phyloP scores from a whole-genome alignment of 257 asterid genomes.

The Hygrophila difformis region DNA sequence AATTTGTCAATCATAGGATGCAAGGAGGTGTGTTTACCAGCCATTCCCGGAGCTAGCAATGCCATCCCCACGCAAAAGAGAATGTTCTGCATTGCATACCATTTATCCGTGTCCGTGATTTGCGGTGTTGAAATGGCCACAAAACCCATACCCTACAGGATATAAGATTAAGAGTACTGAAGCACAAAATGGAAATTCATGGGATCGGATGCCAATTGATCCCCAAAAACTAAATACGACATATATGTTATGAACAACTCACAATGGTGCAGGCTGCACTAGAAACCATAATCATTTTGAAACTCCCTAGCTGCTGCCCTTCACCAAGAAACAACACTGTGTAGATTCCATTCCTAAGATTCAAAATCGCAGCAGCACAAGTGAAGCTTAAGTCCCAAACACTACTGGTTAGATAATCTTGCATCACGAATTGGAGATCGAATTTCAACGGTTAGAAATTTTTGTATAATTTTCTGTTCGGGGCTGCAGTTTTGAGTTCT shows the following conservation, averaged over 20 bases:
- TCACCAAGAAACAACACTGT: slow-evolving; percentile 17
- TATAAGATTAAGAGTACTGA: too few species aligned
- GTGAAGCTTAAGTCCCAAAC: slow-evolving; percentile 49
- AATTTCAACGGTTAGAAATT: too few species aligned
- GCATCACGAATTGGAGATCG: slow-evolving; percentile 46
- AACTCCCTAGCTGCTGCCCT: slow-evolving; percentile 26
- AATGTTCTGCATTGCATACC: slow-evolving; percentile 29
- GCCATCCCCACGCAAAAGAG: slow-evolving; percentile 42
- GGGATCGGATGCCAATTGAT: too few species aligned
- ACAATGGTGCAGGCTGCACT: slow-evolving; percentile 31
- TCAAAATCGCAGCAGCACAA: slow-evolving; percentile 43
- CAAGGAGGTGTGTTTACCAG: slow-evolving; percentile 31
- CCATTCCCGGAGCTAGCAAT: slow-evolving; percentile 29
- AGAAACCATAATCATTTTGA: slow-evolving; percentile 29
- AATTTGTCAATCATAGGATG: slow-evolving; percentile 8
- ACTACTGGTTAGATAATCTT: slow-evolving; percentile 33
- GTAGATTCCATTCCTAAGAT: slow-evolving; percentile 35
- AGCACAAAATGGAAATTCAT: too few species aligned
- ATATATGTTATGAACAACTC: too few species aligned
- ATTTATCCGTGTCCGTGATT: slow-evolving; percentile 30
- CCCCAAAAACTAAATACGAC: too few species aligned
- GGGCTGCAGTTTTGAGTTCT: too few species aligned
- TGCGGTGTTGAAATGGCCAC: slow-evolving; percentile 52
- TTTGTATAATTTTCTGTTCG: too few species aligned
- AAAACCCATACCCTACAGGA: slow-evolving; percentile 38